Evolutionary conservation across 2,329 filamentous ascomycete species (phyloP).

Genomic region (Dothideomycetidae sp.): DNA sequence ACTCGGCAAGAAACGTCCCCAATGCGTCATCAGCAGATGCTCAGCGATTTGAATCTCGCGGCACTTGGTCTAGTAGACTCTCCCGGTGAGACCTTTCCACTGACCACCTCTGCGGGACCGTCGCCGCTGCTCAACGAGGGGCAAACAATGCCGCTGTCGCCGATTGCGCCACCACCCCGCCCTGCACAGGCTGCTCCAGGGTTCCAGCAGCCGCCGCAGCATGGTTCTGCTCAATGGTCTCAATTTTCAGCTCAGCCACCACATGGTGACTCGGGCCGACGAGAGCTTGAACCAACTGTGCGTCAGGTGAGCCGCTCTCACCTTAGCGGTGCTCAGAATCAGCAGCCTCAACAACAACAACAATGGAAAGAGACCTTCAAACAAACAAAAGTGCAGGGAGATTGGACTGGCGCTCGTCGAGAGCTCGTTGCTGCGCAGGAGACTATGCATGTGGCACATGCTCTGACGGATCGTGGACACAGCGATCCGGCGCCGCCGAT

Average conservation of each 20-base stretch:
- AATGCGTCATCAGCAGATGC: conserved; percentile 9
- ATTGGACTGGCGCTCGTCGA: conserved; percentile 18
- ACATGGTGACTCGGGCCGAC: background rate
- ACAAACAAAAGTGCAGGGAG: conserved; percentile 18
- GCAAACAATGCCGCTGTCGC: conserved; percentile 10
- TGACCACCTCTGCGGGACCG: conserved; percentile 3
- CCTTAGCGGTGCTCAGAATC: background rate
- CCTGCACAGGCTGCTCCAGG: conserved; percentile 13
- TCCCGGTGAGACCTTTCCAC: conserved; percentile 6
- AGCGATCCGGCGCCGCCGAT: conserved; percentile 20
- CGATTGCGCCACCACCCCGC: conserved; percentile 23
- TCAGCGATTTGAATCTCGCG: conserved; percentile 6
- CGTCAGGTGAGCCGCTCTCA: background rate
- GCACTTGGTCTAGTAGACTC: conserved; percentile 7
- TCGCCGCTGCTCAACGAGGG: conserved; percentile 4
- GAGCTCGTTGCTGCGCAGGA: conserved; percentile 18
- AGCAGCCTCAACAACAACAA: conserved; percentile 5
- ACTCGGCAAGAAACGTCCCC: conserved; percentile 9
- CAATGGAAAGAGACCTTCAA: conserved; percentile 23
- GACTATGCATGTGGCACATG: conserved; percentile 15
- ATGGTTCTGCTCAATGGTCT: conserved; percentile 18
- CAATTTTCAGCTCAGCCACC: conserved; percentile 11
- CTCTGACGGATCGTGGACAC: conserved; percentile 9
- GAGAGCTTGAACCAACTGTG: background rate
- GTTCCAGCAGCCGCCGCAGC: conserved; percentile 7